Evolutionary conservation across 2,329 filamentous ascomycete species (phyloP).

Genomic region (Pestalotiopsis sp.): DNA sequence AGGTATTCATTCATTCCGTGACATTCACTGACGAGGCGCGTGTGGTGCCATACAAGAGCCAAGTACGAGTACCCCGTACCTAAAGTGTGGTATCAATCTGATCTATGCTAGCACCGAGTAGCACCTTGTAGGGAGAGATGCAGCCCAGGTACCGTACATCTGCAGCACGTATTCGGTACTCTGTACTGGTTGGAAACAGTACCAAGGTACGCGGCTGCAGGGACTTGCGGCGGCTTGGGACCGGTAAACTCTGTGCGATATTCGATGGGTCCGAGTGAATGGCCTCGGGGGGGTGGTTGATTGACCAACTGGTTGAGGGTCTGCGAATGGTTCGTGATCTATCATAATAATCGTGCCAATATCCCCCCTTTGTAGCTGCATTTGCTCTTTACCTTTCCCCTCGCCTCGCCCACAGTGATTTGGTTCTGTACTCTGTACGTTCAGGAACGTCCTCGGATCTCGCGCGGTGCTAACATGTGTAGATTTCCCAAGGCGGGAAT

Average conservation of each 20-base stretch:
- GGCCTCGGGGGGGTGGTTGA: neutral
- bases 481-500: neutral
- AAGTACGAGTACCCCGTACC: neutral
- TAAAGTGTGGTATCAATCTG: neutral
- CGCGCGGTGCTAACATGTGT: neutral
- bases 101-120: neutral
- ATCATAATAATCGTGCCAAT: neutral
- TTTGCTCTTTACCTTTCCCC: neutral
- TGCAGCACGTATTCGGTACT: neutral
- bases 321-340: neutral
- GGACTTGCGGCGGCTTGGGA: neutral
- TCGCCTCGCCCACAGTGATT: neutral
- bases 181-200: neutral
- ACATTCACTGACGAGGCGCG: neutral
- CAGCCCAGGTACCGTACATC: neutral
- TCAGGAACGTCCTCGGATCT: neutral
- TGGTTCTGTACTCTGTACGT: neutral
- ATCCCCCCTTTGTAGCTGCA: neutral
- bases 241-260: neutral
- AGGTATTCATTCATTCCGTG: too few relatives aligned
- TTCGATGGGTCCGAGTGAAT: neutral
- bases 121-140: neutral
- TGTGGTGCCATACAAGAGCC: neutral
- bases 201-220: neutral
- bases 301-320: neutral